Conservation (phyloP, 352 stramenopile species). For the Globisporangium polare region DNA sequence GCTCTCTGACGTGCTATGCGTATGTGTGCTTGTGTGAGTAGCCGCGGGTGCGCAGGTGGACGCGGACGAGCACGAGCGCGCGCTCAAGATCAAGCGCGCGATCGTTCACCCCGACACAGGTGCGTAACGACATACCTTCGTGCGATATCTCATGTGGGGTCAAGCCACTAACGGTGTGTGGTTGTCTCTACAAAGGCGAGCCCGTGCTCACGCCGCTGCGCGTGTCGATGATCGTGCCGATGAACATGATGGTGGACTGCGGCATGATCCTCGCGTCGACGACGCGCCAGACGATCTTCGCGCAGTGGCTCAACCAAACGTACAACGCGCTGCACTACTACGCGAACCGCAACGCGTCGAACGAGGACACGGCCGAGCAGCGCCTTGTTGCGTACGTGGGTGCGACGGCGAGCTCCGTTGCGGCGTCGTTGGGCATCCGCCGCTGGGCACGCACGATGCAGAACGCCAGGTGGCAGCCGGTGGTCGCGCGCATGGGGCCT, state of each 20-base stretch:
- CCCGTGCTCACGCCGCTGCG: constrained; percentile 66
- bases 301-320: constrained; percentile 87
- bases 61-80: constrained; percentile 34
- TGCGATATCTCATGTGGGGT: neutral
- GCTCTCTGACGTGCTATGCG: too few species aligned
- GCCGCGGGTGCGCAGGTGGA: constrained; percentile 37
- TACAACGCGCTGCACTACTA: constrained; percentile 91
- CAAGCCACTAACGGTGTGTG: neutral
- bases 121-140: neutral
- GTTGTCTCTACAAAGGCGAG: constrained; percentile 19
- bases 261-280: constrained; percentile 75
- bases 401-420: constrained; percentile 72
- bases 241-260: constrained; percentile 83
- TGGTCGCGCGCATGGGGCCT: constrained; percentile 62
- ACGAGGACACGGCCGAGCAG: constrained; percentile 74
- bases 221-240: constrained; percentile 85
- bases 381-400: constrained; percentile 64
- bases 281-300: constrained; percentile 61
- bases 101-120: constrained; percentile 77
- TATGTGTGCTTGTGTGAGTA: constrained; percentile 10
- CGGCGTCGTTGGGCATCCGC: constrained; percentile 66
- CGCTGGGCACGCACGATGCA: constrained; percentile 44
- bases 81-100: constrained; percentile 63
- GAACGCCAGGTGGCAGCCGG: constrained; percentile 39
- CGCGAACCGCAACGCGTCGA: constrained; percentile 84